phyloP scores from a whole-genome alignment of 176 grass and related monocot genomes.

The Oryza officinalis region DNA sequence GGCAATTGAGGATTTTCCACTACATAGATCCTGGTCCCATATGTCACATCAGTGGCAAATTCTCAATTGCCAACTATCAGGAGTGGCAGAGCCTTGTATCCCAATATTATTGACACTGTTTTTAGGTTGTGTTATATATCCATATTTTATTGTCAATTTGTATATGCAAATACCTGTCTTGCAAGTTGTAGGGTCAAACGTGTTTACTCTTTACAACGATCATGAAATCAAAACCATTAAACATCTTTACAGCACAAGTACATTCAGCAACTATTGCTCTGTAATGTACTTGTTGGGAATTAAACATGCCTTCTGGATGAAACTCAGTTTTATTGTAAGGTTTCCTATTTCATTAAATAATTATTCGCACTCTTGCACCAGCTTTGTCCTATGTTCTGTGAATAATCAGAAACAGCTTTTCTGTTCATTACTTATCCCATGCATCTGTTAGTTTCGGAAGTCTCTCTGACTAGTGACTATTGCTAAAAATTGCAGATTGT shows the following conservation, averaged over 20 bases:
- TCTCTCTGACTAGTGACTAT: slow-evolving; percentile 24
- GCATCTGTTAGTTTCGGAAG: background rate
- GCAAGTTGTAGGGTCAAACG: background rate
- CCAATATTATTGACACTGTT: background rate
- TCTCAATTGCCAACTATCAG: background rate
- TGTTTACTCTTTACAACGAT: background rate
- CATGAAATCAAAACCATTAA: slow-evolving; percentile 4
- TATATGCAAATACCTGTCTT: background rate
- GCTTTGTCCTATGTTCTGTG: background rate
- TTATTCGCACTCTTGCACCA: background rate
- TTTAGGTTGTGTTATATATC: background rate
- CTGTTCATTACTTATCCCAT: slow-evolving; percentile 2
- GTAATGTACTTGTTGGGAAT: background rate
- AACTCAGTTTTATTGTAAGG: background rate
- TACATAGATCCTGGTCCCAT: background rate
- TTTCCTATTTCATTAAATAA: background rate
- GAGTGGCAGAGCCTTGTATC: background rate
- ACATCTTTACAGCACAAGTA: background rate
- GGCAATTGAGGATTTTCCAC: background rate
- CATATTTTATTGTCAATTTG: background rate
- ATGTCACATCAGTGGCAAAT: background rate
- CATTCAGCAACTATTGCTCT: background rate
- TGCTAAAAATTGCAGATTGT: slow-evolving; percentile 66
- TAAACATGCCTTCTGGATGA: background rate
- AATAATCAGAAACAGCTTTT: background rate